phyloP scores from a whole-genome alignment of 305 asterid genomes.

The Galium porrigens region DNA sequence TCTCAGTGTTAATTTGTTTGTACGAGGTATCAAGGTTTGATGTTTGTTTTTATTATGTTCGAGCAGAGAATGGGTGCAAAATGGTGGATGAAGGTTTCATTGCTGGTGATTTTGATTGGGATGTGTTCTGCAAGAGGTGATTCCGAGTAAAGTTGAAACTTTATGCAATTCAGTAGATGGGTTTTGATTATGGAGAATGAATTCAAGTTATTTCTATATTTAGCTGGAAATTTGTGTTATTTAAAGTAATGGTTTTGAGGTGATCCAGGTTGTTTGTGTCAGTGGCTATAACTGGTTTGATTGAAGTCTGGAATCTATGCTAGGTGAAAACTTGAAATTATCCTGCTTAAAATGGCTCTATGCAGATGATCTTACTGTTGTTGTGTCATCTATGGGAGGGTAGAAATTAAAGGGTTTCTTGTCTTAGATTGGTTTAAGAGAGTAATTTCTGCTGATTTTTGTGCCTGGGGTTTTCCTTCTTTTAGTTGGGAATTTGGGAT shows the following conservation, averaged over 20 bases:
- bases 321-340: too few species aligned
- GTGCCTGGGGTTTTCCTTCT: not conserved
- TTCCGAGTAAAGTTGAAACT: slow-evolving; percentile 2
- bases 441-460: not conserved
- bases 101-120: slow-evolving; percentile 18
- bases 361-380: not conserved
- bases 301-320: not conserved
- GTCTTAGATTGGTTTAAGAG: not conserved
- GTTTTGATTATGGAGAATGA: not conserved
- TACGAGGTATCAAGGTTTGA: not conserved
- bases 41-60: not conserved
- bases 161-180: not conserved
- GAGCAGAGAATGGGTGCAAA: slow-evolving; percentile 19
- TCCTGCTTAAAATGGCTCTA: not conserved
- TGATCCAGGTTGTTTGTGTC: not conserved
- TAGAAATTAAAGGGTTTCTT: not conserved
- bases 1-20: not conserved
- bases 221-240: not conserved
- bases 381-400: not conserved
- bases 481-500: not conserved
- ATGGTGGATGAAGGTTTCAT: slow-evolving; percentile 21
- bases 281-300: not conserved
- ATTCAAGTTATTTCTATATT: not conserved
- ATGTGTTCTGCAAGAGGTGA: slow-evolving; percentile 24
- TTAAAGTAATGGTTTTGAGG: not conserved